phyloP scores from a whole-genome alignment of 2,329 filamentous ascomycete species.

The Plenodomus biglobosus region DNA sequence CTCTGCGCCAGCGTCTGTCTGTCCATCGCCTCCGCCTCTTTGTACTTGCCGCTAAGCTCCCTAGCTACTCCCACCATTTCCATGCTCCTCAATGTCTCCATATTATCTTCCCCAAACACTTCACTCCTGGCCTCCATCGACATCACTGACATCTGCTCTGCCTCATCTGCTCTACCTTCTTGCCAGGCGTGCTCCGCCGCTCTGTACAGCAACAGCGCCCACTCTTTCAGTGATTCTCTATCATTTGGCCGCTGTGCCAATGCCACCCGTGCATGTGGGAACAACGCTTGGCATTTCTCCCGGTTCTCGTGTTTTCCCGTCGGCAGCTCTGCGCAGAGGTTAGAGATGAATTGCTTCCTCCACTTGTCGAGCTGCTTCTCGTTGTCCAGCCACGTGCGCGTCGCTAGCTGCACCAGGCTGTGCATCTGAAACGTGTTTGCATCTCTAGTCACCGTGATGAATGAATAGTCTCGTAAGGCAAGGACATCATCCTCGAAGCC shows the following conservation, averaged over 20 bases:
- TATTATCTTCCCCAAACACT: slow-evolving; percentile 3
- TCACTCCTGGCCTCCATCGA: slow-evolving; percentile 1
- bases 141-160: not conserved
- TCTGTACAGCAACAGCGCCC: slow-evolving; percentile 3
- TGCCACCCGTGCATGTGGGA: slow-evolving; percentile 13
- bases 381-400: slow-evolving; percentile 19
- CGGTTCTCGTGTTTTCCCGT: slow-evolving; percentile 6
- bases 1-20: slow-evolving; percentile 1
- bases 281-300: slow-evolving; percentile 8
- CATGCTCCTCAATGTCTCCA: slow-evolving; percentile 3
- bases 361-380: slow-evolving; percentile 19
- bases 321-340: slow-evolving; percentile 2
- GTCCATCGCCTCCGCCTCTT: slow-evolving; percentile 3
- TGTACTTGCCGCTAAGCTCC: slow-evolving; percentile 1
- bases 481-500: slow-evolving; percentile 35
- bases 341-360: slow-evolving; percentile 7
- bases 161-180: slow-evolving; percentile 1
- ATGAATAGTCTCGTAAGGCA: slow-evolving; percentile 42
- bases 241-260: not conserved
- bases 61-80: not conserved
- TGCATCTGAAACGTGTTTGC: slow-evolving; percentile 22
- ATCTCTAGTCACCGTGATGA: slow-evolving; percentile 32
- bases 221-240: not conserved
- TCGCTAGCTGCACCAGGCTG: slow-evolving; percentile 21
- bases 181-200: not conserved